Evolutionary conservation across 495 filamentous ascomycete genomes (phyloP), one percentile per base, ranked within the genome.

Genomic region (Coniosporium apollinis): DNA sequence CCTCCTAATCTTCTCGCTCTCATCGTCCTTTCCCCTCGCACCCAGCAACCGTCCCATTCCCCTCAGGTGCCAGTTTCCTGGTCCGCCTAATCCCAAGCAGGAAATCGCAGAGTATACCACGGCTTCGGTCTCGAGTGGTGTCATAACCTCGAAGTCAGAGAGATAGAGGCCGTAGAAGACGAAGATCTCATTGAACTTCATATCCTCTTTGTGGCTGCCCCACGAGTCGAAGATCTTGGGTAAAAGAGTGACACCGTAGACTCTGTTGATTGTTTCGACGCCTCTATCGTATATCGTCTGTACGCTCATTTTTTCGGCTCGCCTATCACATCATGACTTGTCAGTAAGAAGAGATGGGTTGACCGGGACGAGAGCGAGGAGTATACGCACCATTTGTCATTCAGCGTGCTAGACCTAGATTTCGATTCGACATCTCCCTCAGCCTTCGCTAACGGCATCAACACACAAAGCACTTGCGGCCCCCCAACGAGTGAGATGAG

Each of bases 101-200:
- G 24, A 26, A 18, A 32, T 17, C 10, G 30, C 8, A n/a, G 30
- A n/a, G 10, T n/a, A 32, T 8, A 32, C 30, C 9, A 32, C 30
- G 30, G 16, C 10, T 32, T 32, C 30, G 10, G 30, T 17, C 16
- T 32, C 30, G 30, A 32, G 10, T 7, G 16, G 30, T n/a, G 10
- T 18, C 10, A 32, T n/a, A 8, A 32, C 30, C 9, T n/a, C 10
- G 15, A n/a, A 32, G 10, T 32, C 30, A 18, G 30, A 32, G 30
- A 32, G 30, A 18, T n/a, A 32, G 30, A 32, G 30, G 15, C 30
- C 30, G 30, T 32, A 32, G 9, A 26, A 13, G 8, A 7, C 24
- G 24, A 26, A 26, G 7, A 26, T 26, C 24, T 26, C 24, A 26
- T 8, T 13, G 24, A 26, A 26, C 24, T 26, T 26, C 24, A 26